Conservation (phyloP, 108 stramenopile genomes). For the Fragilariopsis cylindrus region DNA sequence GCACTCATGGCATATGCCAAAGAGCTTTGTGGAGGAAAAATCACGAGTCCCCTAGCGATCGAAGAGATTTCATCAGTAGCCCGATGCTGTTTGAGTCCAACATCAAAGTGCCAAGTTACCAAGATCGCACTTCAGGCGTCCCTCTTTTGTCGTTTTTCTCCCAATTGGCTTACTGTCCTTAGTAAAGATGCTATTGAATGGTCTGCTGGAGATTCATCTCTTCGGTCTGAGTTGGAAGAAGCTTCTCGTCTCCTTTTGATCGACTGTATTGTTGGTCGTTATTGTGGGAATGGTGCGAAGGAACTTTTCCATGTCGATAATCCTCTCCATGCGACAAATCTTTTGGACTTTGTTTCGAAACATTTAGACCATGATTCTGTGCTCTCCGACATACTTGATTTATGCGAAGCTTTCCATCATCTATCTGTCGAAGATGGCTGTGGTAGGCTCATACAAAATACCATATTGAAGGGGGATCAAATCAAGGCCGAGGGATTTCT, state of each 20-base stretch:
- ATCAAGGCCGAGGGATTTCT: conserved; percentile 20
- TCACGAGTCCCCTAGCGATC: conserved; percentile 34
- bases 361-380: conserved; percentile 51
- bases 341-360: conserved; percentile 66
- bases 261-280: conserved; percentile 68
- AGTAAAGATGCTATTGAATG: conserved; percentile 65
- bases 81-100: conserved; percentile 50
- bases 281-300: conserved; percentile 79
- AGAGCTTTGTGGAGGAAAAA: conserved; percentile 62
- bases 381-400: conserved; percentile 52
- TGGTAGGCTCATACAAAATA: conserved; percentile 50
- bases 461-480: conserved; percentile 38
- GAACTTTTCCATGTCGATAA: conserved; percentile 84
- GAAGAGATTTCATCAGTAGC: conserved; percentile 57
- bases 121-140: conserved; percentile 70
- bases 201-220: conserved; percentile 59
- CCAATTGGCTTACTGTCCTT: conserved; percentile 57
- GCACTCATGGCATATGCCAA: conserved; percentile 52
- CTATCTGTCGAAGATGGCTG: conserved; percentile 59
- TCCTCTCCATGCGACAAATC: conserved; percentile 61
- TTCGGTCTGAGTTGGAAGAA: conserved; percentile 77
- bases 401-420: conserved; percentile 81
- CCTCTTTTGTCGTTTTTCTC: conserved; percentile 60
- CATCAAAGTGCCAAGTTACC: conserved; percentile 62
- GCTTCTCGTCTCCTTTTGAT: conserved; percentile 70